Conservation (phyloP, 345 rosid genomes). For the Arabis hirsuta region DNA sequence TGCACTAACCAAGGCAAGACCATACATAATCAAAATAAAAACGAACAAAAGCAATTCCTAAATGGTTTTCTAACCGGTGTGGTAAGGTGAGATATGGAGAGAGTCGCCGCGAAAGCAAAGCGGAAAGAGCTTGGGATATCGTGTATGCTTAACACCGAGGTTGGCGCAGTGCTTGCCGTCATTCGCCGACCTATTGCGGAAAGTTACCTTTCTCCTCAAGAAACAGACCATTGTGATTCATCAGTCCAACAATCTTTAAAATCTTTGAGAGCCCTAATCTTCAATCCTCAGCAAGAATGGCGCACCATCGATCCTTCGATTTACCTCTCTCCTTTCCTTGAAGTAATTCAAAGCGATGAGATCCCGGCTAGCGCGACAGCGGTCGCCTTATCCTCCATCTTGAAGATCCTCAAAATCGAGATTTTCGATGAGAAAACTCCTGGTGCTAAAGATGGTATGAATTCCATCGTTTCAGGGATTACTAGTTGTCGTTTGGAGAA, state of each 20-base stretch:
- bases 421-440: constrained; percentile 81
- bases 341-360: constrained; percentile 77
- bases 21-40: constrained; percentile 24
- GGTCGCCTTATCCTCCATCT: constrained; percentile 61
- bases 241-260: constrained; percentile 65
- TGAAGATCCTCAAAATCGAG: constrained; percentile 66
- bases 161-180: constrained; percentile 81
- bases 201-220: constrained; percentile 55
- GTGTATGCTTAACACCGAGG: constrained; percentile 94
- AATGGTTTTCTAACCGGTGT: constrained; percentile 17
- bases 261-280: constrained; percentile 75
- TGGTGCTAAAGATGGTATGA: constrained; percentile 73
- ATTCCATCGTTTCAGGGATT: constrained; percentile 57
- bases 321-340: constrained; percentile 82
- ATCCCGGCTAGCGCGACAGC: constrained; percentile 80
- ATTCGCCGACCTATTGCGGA: constrained; percentile 61
- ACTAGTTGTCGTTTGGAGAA: constrained; percentile 84
- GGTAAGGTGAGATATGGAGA: constrained; percentile 33
- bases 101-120: constrained; percentile 36
- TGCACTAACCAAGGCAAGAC: constrained; percentile 41
- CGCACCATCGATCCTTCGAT: constrained; percentile 73
- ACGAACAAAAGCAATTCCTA: neutral
- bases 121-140: constrained; percentile 72
- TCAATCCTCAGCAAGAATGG: constrained; percentile 95
- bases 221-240: constrained; percentile 56